Evolutionary conservation across 192 early-diverging fungal genomes (phyloP).

Genomic region (Backusella macrospora): DNA sequence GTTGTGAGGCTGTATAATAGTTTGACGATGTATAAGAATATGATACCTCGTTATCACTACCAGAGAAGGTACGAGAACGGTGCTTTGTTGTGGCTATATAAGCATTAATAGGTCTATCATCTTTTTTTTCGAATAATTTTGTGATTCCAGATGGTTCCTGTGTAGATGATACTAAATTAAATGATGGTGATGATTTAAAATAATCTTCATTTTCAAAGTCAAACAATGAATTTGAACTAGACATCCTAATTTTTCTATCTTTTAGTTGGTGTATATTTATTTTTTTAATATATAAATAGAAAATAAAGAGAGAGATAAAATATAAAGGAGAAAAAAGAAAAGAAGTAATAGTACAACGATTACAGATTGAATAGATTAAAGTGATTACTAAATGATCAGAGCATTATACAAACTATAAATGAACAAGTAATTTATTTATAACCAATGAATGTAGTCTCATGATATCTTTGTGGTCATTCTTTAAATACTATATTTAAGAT

Average conservation of each 20-base stretch:
- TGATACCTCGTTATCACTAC: not conserved
- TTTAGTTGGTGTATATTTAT: too few species aligned
- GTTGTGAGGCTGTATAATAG: not conserved
- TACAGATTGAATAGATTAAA: not conserved
- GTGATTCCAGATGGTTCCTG: not conserved
- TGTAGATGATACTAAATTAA: not conserved
- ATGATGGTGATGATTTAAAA: not conserved
- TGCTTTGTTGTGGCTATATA: not conserved
- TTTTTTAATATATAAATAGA: not conserved
- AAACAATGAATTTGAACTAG: not conserved
- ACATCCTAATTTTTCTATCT: not conserved
- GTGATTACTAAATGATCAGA: not conserved
- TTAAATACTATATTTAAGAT: not conserved
- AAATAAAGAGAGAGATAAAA: not conserved
- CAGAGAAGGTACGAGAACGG: not conserved
- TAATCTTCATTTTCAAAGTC: not conserved
- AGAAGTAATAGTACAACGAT: not conserved
- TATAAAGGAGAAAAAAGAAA: not conserved
- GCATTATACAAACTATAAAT: not conserved
- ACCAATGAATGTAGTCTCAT: not conserved
- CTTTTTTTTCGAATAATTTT: not conserved
- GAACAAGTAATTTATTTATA: not conserved
- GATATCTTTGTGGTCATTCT: not conserved
- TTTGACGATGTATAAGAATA: not conserved
- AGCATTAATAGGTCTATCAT: not conserved